A percentile compares a stretch with the other conserved stretches of the same genome.
Evolutionary conservation across 345 rosid species (phyloP).

Genomic region (Boechera divaricarpa): DNA sequence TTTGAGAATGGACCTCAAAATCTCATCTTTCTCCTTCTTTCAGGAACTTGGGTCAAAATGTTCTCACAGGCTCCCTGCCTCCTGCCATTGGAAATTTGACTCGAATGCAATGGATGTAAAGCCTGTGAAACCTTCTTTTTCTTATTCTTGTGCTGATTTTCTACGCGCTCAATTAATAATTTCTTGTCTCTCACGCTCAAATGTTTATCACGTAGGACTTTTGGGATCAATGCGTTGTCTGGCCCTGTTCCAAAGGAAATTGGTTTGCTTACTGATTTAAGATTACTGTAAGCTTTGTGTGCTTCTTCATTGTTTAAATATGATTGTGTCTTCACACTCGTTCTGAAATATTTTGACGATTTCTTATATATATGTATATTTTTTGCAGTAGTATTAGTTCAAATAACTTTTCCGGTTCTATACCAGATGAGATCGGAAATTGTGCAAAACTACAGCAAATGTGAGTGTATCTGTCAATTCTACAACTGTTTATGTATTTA

Average conservation of each 20-base stretch:
- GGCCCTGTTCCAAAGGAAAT: slow-evolving; percentile 76
- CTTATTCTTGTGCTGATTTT: background rate
- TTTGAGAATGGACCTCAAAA: background rate
- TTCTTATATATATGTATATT: background rate
- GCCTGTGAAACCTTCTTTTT: slow-evolving; percentile 15
- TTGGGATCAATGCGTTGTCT: slow-evolving; percentile 62
- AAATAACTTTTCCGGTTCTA: slow-evolving; percentile 73
- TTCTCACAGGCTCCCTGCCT: slow-evolving; percentile 43
- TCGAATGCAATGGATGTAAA: slow-evolving; percentile 64
- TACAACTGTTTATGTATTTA: background rate
- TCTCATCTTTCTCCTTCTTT: slow-evolving; percentile 11
- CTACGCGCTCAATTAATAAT: background rate
- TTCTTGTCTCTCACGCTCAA: background rate
- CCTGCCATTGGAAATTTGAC: slow-evolving; percentile 44
- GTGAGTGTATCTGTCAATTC: slow-evolving; percentile 51
- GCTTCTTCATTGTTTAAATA: background rate
- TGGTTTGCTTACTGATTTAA: slow-evolving; percentile 62
- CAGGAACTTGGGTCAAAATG: slow-evolving; percentile 44
- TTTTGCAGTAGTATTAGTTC: slow-evolving; percentile 50
- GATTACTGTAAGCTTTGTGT: slow-evolving; percentile 52
- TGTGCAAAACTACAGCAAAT: slow-evolving; percentile 54
- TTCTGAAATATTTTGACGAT: background rate
- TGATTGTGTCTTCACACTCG: background rate
- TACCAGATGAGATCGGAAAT: slow-evolving; percentile 69
- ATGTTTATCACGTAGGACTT: slow-evolving; percentile 42